Percentiles rank a stretch among this genome's conserved stretches.
Conservation (phyloP, 306 rosid genomes). For the Acacia crassicarpa region DNA sequence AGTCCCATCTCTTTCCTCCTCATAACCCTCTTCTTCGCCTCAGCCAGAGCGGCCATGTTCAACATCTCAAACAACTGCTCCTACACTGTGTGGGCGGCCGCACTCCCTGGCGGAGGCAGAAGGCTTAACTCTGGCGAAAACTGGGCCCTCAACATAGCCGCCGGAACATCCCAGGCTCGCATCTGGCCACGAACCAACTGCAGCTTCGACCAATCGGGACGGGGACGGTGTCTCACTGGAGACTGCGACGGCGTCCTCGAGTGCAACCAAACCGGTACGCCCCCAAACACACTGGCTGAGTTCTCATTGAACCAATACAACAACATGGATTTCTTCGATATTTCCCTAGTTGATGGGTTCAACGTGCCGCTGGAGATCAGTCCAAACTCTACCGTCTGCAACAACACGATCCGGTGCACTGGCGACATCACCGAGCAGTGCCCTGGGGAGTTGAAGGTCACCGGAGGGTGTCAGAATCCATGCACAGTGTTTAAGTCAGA, state of each 20-base stretch:
- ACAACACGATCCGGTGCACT: conserved; percentile 27
- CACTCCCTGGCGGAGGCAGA: conserved; percentile 41
- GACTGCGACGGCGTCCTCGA: conserved; percentile 45
- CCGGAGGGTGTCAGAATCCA: conserved; percentile 52
- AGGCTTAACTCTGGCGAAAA: conserved; percentile 23
- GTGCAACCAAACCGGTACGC: conserved; percentile 36
- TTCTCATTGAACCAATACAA: conserved; percentile 36
- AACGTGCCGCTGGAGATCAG: conserved; percentile 48
- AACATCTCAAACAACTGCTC: conserved; percentile 39
- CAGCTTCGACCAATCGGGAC: conserved; percentile 34
- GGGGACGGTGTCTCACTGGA: conserved; percentile 44
- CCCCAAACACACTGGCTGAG: conserved; percentile 63
- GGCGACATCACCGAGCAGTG: conserved; percentile 50
- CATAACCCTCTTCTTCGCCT: neutral
- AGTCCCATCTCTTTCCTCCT: neutral
- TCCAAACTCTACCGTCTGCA: conserved; percentile 20
- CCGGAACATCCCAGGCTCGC: conserved; percentile 30
- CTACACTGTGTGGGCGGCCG: conserved; percentile 52
- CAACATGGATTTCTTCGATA: conserved; percentile 47
- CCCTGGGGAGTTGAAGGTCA: conserved; percentile 32
- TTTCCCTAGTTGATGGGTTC: conserved; percentile 47
- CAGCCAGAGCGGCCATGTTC: conserved; percentile 23
- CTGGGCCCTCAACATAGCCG: conserved; percentile 25
- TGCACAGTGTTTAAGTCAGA: conserved; percentile 40
- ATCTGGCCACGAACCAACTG: conserved; percentile 66